These are phyloP conservation scores for Sporothrix curviconia DNA, from an alignment of 2,329 filamentous ascomycete genomes.

Conservation along the genomic window DNA sequence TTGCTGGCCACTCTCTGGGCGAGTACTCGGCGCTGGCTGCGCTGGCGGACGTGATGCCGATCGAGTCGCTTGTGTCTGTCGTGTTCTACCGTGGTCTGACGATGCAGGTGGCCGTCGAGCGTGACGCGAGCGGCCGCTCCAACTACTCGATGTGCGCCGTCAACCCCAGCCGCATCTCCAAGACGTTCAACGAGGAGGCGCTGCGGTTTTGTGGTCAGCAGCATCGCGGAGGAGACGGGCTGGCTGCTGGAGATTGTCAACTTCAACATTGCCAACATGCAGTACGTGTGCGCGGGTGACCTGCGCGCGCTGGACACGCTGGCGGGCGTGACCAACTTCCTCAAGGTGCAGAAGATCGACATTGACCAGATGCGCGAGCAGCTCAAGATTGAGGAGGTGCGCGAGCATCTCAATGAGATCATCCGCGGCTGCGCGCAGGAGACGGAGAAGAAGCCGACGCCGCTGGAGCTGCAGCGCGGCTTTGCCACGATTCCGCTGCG, in stretches of 20 bases:
- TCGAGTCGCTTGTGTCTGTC: slow-evolving; percentile 94
- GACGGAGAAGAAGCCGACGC: slow-evolving; percentile 81
- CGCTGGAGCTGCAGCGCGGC: slow-evolving; percentile 84
- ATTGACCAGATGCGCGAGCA: slow-evolving; percentile 88
- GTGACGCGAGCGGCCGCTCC: slow-evolving; percentile 83
- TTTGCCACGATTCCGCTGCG: slow-evolving; percentile 95
- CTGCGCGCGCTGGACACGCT: slow-evolving; percentile 65
- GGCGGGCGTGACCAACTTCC: slow-evolving; percentile 81
- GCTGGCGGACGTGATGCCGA: slow-evolving; percentile 98
- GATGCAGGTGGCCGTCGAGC: slow-evolving; percentile 98
- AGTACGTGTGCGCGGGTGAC: slow-evolving; percentile 67
- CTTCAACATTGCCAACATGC: slow-evolving; percentile 75
- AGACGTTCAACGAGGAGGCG: slow-evolving; percentile 97
- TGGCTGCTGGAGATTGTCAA: slow-evolving; percentile 99
- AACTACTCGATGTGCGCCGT: slow-evolving; percentile 99
- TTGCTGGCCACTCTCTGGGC: slow-evolving; percentile 94
- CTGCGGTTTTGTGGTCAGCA: slow-evolving; percentile 95
- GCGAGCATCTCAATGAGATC: slow-evolving; percentile 81
- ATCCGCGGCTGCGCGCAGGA: slow-evolving; percentile 82
- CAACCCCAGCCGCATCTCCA: slow-evolving; percentile 95
- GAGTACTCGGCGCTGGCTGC: slow-evolving; percentile 97
- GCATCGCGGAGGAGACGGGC: slow-evolving; percentile 84
- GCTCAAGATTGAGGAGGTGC: slow-evolving; percentile 82
- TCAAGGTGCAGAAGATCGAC: slow-evolving; percentile 96
- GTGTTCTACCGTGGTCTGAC: slow-evolving; percentile 98